phyloP scores from a whole-genome alignment of 2,329 filamentous ascomycete species.

The Sporothrix brasiliensis region DNA sequence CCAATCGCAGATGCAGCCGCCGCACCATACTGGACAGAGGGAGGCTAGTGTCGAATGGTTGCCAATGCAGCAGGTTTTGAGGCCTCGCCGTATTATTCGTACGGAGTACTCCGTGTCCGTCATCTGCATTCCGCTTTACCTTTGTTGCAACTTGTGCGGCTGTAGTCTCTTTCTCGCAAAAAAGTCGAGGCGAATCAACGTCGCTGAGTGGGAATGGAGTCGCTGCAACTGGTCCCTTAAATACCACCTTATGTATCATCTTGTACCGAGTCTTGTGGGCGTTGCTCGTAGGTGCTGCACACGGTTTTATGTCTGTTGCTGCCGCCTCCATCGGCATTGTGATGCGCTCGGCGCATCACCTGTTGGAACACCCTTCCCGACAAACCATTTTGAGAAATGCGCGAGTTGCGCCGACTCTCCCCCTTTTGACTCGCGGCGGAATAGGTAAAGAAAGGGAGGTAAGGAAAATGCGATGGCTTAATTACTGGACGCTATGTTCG shows the following conservation, averaged over 20 bases:
- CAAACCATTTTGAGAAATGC: neutral
- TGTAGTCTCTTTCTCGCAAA: neutral
- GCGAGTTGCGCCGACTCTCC: neutral
- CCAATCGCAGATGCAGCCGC: constrained; percentile 20
- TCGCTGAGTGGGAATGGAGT: neutral
- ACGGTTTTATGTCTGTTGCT: neutral
- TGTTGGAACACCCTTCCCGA: neutral
- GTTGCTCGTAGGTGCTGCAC: neutral
- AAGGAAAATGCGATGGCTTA: neutral
- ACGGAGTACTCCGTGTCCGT: neutral
- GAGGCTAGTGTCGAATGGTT: neutral
- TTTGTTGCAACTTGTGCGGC: neutral
- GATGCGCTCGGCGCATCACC: neutral
- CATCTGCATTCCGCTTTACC: neutral
- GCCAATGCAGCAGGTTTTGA: neutral
- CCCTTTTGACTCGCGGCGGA: neutral
- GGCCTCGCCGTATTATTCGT: constrained; percentile 13
- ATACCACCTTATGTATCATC: constrained; percentile 8
- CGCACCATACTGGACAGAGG: neutral
- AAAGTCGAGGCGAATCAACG: neutral
- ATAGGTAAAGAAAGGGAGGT: neutral
- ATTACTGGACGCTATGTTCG: neutral
- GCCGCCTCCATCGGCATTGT: neutral
- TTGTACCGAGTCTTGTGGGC: neutral
- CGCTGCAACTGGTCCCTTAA: constrained; percentile 4